Percentiles rank a stretch among this genome's conserved stretches.
Conservation (phyloP, 768 basidiomycete genomes). For the Mycena crocata region DNA sequence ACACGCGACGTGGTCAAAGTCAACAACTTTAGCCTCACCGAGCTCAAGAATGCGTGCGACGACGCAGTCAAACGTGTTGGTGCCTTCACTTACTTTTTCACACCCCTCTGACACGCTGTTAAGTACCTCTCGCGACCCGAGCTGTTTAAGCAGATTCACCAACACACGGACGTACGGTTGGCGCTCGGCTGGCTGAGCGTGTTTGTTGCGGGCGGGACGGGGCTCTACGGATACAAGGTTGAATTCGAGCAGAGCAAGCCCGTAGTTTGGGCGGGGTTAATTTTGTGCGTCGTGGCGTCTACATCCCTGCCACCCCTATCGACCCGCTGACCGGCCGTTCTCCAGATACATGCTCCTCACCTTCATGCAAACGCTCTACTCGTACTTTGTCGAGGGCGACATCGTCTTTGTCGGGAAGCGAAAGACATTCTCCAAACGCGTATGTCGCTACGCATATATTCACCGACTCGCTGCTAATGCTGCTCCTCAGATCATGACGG, state of each 20-base stretch:
- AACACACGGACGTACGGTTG: slow-evolving; percentile 90
- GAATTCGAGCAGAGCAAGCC: slow-evolving; percentile 93
- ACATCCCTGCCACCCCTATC: too few species aligned
- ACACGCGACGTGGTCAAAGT: slow-evolving; percentile 68
- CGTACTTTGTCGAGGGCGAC: slow-evolving; percentile 87
- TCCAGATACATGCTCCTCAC: slow-evolving; percentile 82
- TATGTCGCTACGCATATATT: slow-evolving; percentile 46
- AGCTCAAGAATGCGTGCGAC: slow-evolving; percentile 82
- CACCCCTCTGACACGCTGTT: slow-evolving; percentile 11
- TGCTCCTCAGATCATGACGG: slow-evolving; percentile 81
- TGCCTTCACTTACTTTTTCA: slow-evolving; percentile 20
- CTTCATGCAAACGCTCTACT: slow-evolving; percentile 78
- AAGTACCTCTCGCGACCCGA: slow-evolving; percentile 86
- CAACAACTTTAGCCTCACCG: slow-evolving; percentile 66
- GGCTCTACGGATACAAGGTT: slow-evolving; percentile 86
- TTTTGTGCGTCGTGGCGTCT: slow-evolving; percentile 69
- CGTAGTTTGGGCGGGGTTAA: slow-evolving; percentile 81
- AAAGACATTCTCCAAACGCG: slow-evolving; percentile 89
- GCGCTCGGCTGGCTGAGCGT: slow-evolving; percentile 89
- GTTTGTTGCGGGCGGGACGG: slow-evolving; percentile 83
- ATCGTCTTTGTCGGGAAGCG: slow-evolving; percentile 91
- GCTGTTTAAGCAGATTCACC: slow-evolving; percentile 86
- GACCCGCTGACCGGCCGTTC: background rate
- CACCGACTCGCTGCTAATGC: slow-evolving; percentile 44
- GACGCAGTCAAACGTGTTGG: slow-evolving; percentile 90